Evolutionary conservation across 2,329 filamentous ascomycete species (phyloP).

Genomic region (Trichocomaceae sp.): DNA sequence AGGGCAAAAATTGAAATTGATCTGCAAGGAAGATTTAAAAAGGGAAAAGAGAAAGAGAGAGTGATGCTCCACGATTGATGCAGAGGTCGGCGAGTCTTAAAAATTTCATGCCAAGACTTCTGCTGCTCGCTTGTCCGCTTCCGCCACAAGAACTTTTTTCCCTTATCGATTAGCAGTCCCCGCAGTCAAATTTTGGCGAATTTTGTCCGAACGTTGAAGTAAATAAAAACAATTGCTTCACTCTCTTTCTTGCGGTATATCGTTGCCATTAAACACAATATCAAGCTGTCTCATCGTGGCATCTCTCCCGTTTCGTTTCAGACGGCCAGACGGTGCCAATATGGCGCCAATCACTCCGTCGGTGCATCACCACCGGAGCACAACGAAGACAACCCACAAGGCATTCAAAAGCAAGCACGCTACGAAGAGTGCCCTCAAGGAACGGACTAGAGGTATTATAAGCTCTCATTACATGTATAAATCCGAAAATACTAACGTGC

Average conservation of each 20-base stretch:
- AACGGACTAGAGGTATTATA: slow-evolving; percentile 67
- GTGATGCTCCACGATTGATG: no score
- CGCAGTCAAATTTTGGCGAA: slow-evolving; percentile 3
- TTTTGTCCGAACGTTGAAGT: neutral
- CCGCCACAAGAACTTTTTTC: slow-evolving; percentile 23
- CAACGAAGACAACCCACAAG: slow-evolving; percentile 84
- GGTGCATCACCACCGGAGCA: slow-evolving; percentile 70
- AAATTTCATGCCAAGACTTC: slow-evolving; percentile 36
- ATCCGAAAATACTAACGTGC: slow-evolving; percentile 8
- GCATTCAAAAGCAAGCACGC: slow-evolving; percentile 87
- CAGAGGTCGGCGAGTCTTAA: slow-evolving; percentile 17
- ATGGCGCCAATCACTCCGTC: slow-evolving; percentile 63
- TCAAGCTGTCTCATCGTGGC: slow-evolving; percentile 24
- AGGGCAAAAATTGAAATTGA: neutral
- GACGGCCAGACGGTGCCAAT: slow-evolving; percentile 57
- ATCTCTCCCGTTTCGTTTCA: slow-evolving; percentile 78
- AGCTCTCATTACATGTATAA: no score
- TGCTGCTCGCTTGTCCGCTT: slow-evolving; percentile 31
- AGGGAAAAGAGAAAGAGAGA: no score
- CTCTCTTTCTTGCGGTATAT: neutral
- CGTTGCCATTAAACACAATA: neutral
- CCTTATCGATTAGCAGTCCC: slow-evolving; percentile 14
- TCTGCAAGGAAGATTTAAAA: no score
- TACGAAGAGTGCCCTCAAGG: slow-evolving; percentile 79
- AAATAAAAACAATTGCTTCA: neutral